Evolutionary conservation across 192 early-diverging fungal species (phyloP).

Genomic region (Coemansia sp.): DNA sequence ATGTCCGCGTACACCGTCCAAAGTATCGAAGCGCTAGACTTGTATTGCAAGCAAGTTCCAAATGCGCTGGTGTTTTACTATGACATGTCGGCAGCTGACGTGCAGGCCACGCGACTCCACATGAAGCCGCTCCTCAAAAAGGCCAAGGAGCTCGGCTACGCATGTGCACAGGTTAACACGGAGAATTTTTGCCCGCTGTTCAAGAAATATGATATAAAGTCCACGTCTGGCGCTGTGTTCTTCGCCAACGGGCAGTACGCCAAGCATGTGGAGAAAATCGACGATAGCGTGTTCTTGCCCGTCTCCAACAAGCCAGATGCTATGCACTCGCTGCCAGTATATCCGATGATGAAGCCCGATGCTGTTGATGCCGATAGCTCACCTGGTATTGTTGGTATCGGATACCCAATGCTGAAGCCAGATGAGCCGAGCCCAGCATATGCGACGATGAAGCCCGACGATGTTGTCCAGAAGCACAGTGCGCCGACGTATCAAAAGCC

Average conservation of each 20-base stretch:
- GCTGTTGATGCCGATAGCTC: no score
- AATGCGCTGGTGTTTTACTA: neutral
- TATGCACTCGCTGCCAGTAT: neutral
- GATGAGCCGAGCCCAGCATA: neutral
- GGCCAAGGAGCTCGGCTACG: neutral
- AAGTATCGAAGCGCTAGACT: neutral
- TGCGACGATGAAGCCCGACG: neutral
- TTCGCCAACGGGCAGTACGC: neutral
- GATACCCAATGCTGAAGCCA: neutral
- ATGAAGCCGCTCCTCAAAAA: neutral
- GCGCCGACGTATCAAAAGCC: neutral
- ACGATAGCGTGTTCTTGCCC: neutral
- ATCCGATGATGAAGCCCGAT: neutral
- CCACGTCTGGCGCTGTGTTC: neutral
- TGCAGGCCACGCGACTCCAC: neutral
- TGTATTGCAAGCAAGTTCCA: neutral
- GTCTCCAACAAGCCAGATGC: neutral
- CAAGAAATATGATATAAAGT: neutral
- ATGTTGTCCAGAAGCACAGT: neutral
- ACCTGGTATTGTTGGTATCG: no score
- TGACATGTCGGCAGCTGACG: neutral
- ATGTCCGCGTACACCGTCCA: neutral
- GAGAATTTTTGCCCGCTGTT: neutral
- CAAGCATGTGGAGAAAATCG: conserved; percentile 1
- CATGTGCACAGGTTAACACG: neutral